Percentiles rank a stretch among this genome's conserved stretches.
Conservation (phyloP, 768 basidiomycete species). For the Myochromella boudieri region DNA sequence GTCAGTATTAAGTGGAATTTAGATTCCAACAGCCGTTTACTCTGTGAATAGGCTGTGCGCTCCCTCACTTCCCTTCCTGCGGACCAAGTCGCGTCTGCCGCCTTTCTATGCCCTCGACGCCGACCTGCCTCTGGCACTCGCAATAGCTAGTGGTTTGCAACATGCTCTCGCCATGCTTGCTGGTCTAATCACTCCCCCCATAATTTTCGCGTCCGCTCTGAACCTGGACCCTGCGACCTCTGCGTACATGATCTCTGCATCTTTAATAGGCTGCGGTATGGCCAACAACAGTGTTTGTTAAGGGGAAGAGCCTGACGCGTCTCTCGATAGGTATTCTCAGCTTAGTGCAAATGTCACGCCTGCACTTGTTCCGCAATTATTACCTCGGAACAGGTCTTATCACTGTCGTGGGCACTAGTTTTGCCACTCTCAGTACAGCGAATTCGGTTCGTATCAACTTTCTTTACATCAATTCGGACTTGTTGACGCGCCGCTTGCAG, state of each 20-base stretch:
- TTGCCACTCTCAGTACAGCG: slow-evolving; percentile 75
- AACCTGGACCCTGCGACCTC: slow-evolving; percentile 57
- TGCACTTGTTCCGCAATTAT: slow-evolving; percentile 60
- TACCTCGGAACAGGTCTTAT: slow-evolving; percentile 80
- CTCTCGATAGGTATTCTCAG: slow-evolving; percentile 59
- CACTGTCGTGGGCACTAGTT: slow-evolving; percentile 80
- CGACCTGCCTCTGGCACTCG: slow-evolving; percentile 70
- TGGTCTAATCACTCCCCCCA: slow-evolving; percentile 80
- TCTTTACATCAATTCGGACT: slow-evolving; percentile 2
- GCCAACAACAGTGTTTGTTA: slow-evolving; percentile 1
- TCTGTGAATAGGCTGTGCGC: slow-evolving; percentile 61
- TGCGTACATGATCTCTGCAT: slow-evolving; percentile 80
- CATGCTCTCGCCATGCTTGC: slow-evolving; percentile 84
- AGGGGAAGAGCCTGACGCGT: neutral
- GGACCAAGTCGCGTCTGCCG: slow-evolving; percentile 39
- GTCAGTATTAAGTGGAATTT: too few relatives aligned
- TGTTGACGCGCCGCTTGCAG: slow-evolving; percentile 28
- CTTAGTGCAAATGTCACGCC: slow-evolving; percentile 75
- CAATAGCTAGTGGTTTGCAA: slow-evolving; percentile 71
- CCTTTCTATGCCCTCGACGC: slow-evolving; percentile 78
- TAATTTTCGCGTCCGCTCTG: slow-evolving; percentile 69
- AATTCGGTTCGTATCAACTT: slow-evolving; percentile 45
- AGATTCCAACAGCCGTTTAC: too few relatives aligned
- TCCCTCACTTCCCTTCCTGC: slow-evolving; percentile 62
- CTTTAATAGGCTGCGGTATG: slow-evolving; percentile 75